Evolutionary conservation across 2,329 filamentous ascomycete species (phyloP).

Genomic region (Davidsoniella virescens): DNA sequence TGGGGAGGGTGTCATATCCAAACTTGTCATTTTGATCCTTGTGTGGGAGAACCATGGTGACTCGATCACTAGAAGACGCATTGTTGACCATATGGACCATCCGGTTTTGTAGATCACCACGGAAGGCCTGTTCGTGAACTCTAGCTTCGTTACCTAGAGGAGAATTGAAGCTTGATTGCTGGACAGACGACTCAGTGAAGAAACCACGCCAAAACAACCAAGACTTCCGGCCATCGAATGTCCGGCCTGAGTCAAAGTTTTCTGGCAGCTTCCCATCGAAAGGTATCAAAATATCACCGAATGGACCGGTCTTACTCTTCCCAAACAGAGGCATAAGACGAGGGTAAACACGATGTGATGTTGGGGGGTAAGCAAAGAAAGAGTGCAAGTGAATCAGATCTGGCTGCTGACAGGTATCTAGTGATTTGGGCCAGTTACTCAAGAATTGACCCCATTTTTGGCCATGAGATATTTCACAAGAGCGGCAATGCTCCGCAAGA

Average conservation of each 20-base stretch:
- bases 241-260: slow-evolving; percentile 22
- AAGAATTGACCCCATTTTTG: slow-evolving; percentile 45
- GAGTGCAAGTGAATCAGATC: slow-evolving; percentile 57
- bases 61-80: slow-evolving; percentile 33
- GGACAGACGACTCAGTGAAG: slow-evolving; percentile 6
- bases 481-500: slow-evolving; percentile 5
- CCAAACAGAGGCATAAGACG: slow-evolving; percentile 61
- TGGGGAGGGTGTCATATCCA: slow-evolving; percentile 3
- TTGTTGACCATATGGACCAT: slow-evolving; percentile 53
- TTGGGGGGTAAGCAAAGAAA: slow-evolving; percentile 46
- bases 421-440: slow-evolving; percentile 45
- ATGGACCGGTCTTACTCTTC: slow-evolving; percentile 53
- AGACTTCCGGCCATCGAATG: slow-evolving; percentile 46
- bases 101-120: slow-evolving; percentile 52
- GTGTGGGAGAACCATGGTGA: slow-evolving; percentile 39
- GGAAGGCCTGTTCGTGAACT: slow-evolving; percentile 37
- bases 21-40: slow-evolving; percentile 21
- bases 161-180: not conserved
- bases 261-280: slow-evolving; percentile 21
- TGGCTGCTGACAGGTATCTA: slow-evolving; percentile 59
- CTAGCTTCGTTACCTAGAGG: slow-evolving; percentile 29
- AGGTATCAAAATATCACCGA: slow-evolving; percentile 63
- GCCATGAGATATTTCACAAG: slow-evolving; percentile 28
- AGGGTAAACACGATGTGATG: slow-evolving; percentile 43
- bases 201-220: slow-evolving; percentile 56